Evolutionary conservation across 1,284 basidiomycete genomes (phyloP), one percentile per base, ranked within the genome.

Genomic region (Pyrrhoderma noxium): DNA sequence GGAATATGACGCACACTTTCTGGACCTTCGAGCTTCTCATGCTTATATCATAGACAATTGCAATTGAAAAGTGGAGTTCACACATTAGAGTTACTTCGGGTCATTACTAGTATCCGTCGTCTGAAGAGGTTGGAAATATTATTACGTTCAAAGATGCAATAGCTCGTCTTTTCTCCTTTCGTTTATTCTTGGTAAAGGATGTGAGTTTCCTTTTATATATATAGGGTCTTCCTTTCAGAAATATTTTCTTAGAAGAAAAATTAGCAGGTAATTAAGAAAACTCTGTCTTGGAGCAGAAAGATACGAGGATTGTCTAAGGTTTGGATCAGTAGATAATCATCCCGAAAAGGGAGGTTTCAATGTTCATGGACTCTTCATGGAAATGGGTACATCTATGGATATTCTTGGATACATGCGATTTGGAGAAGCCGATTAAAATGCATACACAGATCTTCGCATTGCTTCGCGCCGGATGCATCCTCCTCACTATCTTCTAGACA

Each of bases 111-210:
- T 40, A 8, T 22, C 5, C n/a, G 5, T 7, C n/a, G 38, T 40
- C 27, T 5, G 45, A 53, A 3, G 49, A 61, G 16, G 56, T 41
- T n/a, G 35, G n/a, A n/a, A n/a, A 43, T 14, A 21, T 14, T 40
- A 16, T 45, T 1, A 64, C 70, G 1, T 75, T 80, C 48, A 78
- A 79, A 52, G 66, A 70, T 23, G 70, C 73, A 4, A 68, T 80
- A 49, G 67, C 70, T 18, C 70, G 68, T 2, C 58, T 81, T n/a
- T 82, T 80, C 3, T 72, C 73, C 7, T 81, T 81, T 61, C 76
- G 74, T 59, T 74, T 74, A 31, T 62, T 69, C 36, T 69, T 74
- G 0, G 67, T 70, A 1, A 61, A 64, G 36, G 65, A 73, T 62
- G 80, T 77, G 51, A 47, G 68, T 57, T 25, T 31, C 27, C 27